A percentile compares a stretch with the other conserved stretches of the same genome.
Conservation (phyloP, 306 rosid species). For the Casuarina cunninghamiana region DNA sequence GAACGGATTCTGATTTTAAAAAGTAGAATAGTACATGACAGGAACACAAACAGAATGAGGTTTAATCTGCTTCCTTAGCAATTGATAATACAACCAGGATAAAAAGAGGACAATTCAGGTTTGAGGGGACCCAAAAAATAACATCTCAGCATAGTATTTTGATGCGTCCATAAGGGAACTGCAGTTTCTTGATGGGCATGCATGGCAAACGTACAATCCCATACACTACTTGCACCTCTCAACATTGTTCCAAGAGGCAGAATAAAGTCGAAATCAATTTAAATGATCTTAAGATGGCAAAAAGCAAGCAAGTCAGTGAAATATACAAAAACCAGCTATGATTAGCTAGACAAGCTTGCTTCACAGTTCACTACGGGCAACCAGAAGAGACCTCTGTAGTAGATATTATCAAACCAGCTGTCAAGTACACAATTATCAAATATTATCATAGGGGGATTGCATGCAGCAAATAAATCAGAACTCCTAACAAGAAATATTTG, state of each 20-base stretch:
- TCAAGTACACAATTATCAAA: conserved; percentile 1
- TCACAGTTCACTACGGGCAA: conserved; percentile 6
- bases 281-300: conserved; percentile 5
- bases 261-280: conserved; percentile 11
- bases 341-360: not conserved
- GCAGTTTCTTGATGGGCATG: not conserved
- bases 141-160: not conserved
- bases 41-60: not conserved
- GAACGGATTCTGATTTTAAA: not conserved
- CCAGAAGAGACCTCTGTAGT: not conserved
- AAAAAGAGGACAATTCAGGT: not conserved
- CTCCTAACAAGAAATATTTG: too few species aligned
- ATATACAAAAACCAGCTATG: conserved; percentile 2
- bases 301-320: not conserved
- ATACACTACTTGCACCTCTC: conserved; percentile 24
- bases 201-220: not conserved
- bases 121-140: not conserved
- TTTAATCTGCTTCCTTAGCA: not conserved
- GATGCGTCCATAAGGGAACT: not conserved
- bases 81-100: not conserved
- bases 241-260: conserved; percentile 6
- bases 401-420: conserved; percentile 11
- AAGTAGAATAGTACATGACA: not conserved
- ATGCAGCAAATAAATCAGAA: not conserved
- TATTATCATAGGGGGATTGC: not conserved